These are phyloP conservation scores for Kregervanrija pseudodelftensis DNA, from an alignment of 805 yeast species.

Conservation along the genomic window DNA sequence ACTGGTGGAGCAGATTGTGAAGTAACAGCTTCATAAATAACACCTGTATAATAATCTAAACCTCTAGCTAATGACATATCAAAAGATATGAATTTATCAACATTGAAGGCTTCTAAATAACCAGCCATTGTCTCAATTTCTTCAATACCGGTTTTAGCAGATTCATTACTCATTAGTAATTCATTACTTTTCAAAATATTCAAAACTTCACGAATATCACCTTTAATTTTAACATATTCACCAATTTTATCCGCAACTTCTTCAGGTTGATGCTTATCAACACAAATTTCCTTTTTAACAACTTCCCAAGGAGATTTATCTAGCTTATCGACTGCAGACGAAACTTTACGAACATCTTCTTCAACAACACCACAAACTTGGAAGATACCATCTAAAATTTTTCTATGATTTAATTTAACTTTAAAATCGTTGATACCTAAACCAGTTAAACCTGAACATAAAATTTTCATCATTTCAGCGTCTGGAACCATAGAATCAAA, in stretches of 20 bases:
- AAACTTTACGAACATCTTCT: slow-evolving; percentile 87
- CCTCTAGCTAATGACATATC: slow-evolving; percentile 97
- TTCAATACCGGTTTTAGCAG: slow-evolving; percentile 72
- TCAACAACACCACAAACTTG: slow-evolving; percentile 90
- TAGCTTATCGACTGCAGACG: slow-evolving; percentile 93
- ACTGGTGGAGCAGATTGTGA: slow-evolving; percentile 93
- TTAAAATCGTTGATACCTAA: slow-evolving; percentile 87
- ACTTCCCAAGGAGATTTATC: slow-evolving; percentile 95
- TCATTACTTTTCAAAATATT: slow-evolving; percentile 50
- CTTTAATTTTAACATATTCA: slow-evolving; percentile 79
- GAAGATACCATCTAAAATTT: slow-evolving; percentile 92
- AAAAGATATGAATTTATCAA: slow-evolving; percentile 61
- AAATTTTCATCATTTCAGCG: slow-evolving; percentile 74
- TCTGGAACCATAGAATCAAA: slow-evolving; percentile 96
- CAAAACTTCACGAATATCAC: slow-evolving; percentile 61
- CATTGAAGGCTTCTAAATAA: slow-evolving; percentile 78
- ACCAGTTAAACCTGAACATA: slow-evolving; percentile 77
- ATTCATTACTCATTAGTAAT: slow-evolving; percentile 51
- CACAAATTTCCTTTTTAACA: slow-evolving; percentile 87
- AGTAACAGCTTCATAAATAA: slow-evolving; percentile 95
- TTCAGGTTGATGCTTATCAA: slow-evolving; percentile 83
- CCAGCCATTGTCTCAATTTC: slow-evolving; percentile 74
- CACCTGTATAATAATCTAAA: slow-evolving; percentile 93
- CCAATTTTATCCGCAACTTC: slow-evolving; percentile 93
- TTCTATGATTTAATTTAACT: slow-evolving; percentile 90